Evolutionary conservation across 2,329 filamentous ascomycete species (phyloP).

Genomic region (Fusarium albidum): DNA sequence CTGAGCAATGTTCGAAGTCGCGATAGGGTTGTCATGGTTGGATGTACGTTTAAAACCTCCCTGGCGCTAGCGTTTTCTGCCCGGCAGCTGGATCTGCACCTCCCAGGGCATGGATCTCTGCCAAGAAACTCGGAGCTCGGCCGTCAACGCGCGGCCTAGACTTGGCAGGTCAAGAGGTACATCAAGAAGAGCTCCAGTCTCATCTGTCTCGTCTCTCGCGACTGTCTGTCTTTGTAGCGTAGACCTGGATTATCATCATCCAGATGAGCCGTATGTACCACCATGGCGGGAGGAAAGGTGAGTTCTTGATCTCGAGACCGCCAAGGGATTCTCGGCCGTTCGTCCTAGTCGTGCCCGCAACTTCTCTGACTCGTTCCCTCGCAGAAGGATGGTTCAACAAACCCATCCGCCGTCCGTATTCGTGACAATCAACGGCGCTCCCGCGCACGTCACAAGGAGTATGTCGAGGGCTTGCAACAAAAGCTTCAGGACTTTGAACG

Average conservation of each 20-base stretch:
- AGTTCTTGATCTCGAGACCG: conserved; percentile 29
- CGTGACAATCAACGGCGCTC: conserved; percentile 63
- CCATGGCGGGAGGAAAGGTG: conserved; percentile 42
- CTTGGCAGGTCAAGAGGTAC: conserved; percentile 40
- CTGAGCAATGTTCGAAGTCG: conserved; percentile 29
- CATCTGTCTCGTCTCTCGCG: conserved; percentile 33
- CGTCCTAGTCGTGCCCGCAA: conserved; percentile 11
- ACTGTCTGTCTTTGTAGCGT: conserved; percentile 33
- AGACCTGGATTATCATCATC: conserved; percentile 33
- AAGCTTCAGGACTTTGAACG: conserved; percentile 57
- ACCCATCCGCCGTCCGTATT: conserved; percentile 49
- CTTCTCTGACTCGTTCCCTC: conserved; percentile 33
- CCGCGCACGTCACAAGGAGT: conserved; percentile 59
- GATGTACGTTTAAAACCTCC: conserved; percentile 39
- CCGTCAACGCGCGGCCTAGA: conserved; percentile 42
- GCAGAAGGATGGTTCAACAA: conserved; percentile 40
- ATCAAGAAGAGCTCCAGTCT: conserved; percentile 40
- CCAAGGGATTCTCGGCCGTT: conserved; percentile 14
- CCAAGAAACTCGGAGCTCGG: conserved; percentile 41
- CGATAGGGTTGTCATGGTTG: conserved; percentile 39
- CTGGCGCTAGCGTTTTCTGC: conserved; percentile 37
- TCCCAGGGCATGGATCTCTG: conserved; percentile 40
- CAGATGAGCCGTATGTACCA: conserved; percentile 33
- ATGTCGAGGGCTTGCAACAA: conserved; percentile 56
- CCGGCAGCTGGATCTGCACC: conserved; percentile 42